Evolutionary conservation across 331 rosid genomes (phyloP), one percentile per base, ranked within the genome.

Genomic region (Acacia concinna): DNA sequence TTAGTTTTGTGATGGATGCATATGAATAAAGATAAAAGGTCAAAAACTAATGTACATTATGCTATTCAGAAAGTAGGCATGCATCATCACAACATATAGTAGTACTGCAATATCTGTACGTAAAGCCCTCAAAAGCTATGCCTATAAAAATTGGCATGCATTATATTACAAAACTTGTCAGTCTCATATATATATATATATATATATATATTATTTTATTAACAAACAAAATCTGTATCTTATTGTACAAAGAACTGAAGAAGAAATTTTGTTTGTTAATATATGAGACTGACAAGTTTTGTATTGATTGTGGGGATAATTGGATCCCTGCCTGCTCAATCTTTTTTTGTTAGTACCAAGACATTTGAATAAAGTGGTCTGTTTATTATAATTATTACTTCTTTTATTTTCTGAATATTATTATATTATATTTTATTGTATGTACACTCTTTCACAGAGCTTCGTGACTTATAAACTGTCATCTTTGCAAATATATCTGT

Each of bases 41-140:
- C 6, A 31, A 13, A 30, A 31, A 15, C 20, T 59, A 59, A 59
- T 27, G 8, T 60, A 60, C 20, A 31, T 30, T 15, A 62, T 62
- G 37, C 37, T 28, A 60, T 60, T 60, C 67, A 12, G 67, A 30
- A 52, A 30, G n/a, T 27, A 5, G n/a, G 1, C 0, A 20, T 59
- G 20, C 67, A 59, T 59, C 66, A 4, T 59, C 66, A 59, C 66
- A 27, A 40, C 17, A 56, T 69, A 31, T 57, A 44, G 47, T 57
- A 13, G 77, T 70, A 70, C 82, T 32, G 14, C 20, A 68, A 23
- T 21, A 68, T 23, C 52, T 10, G 73, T 68, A 21, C 28, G 54
- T 68, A 28, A 40, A 41, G 18, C 5, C 15, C 49, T 78, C 63
- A 43, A 78, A 68, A 70, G 82, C 66, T 31, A 59, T 56, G 52